Evolutionary conservation across 805 yeast species (phyloP), one percentile per base, ranked within the genome.

Genomic region (Candida multigemmis): DNA sequence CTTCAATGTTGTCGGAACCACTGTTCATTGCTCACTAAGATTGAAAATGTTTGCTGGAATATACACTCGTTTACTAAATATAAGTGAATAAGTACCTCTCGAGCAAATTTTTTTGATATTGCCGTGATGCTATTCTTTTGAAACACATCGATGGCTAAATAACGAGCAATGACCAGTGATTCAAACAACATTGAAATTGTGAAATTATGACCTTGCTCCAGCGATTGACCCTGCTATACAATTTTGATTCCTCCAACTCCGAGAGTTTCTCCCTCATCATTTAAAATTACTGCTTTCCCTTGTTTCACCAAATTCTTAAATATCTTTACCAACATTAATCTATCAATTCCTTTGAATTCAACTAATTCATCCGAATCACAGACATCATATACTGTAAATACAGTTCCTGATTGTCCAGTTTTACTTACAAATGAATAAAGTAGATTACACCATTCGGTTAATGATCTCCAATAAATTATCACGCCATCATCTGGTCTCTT

Each of bases 301-400:
- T 76, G 68, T 31, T 72, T 72, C 7, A 71, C 76, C 36, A 89
- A 51, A 15, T 68, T 71, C 31, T 44, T 48, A 11, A 85, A 45
- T 2, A 78, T 73, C 34, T 57, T 55, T 7, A 64, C 56, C 31
- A 87, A 50, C 9, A 84, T 43, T 9, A 47, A 44, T 19, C 68
- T 58, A 38, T 82, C 85, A 38, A 86, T 65, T 9, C 73, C 73
- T 29, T 65, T 64, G 39, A 87, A 76, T 23, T 70, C 78, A 2
- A 72, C 68, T 28, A 69, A 50, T 23, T 80, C 89, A 22, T 57
- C 64, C 28, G 82, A 78, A 31, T 72, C 69, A 0, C 77, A 60
- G 19, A 89, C 48, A 51, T 89, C 97, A 49, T 82, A 86, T 10
- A 86, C 50, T 0, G 97, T 89, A 27, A 89, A 54, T 2, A 89